These are phyloP conservation scores for Globisporangium cederbergense DNA, from an alignment of 352 stramenopile species.

Conservation along the genomic window DNA sequence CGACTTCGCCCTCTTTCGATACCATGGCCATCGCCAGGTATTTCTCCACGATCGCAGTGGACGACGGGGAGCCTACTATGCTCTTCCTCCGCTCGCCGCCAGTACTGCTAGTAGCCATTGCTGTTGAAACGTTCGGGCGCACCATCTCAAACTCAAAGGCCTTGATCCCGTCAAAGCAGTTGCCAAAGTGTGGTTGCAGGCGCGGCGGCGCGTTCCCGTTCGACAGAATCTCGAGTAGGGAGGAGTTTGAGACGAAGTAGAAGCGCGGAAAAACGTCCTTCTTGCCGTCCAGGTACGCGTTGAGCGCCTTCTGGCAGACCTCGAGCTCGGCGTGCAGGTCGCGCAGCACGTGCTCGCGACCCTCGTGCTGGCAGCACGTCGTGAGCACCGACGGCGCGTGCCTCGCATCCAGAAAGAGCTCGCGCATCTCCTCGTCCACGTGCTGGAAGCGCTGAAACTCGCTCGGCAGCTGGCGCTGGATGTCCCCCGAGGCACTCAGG, in stretches of 20 bases:
- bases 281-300: constrained; percentile 96
- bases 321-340: constrained; percentile 89
- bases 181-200: constrained; percentile 87
- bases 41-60: constrained; percentile 23
- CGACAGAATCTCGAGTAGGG: constrained; percentile 93
- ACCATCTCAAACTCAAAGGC: constrained; percentile 65
- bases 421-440: constrained; percentile 86
- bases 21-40: constrained; percentile 91
- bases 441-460: constrained; percentile 89
- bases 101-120: background rate
- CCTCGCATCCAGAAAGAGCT: constrained; percentile 61
- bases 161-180: constrained; percentile 90
- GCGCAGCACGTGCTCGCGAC: constrained; percentile 73
- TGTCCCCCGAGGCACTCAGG: constrained; percentile 87
- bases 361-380: constrained; percentile 73
- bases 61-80: constrained; percentile 13
- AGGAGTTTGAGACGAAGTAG: constrained; percentile 95
- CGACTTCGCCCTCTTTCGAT: constrained; percentile 94
- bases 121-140: constrained; percentile 16
- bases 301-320: constrained; percentile 94
- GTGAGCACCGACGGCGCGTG: constrained; percentile 65
- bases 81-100: background rate
- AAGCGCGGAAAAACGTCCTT: constrained; percentile 96
- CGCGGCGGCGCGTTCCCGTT: constrained; percentile 89
- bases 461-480: constrained; percentile 89